phyloP scores from a whole-genome alignment of 805 yeast species.

The Lachancea kluyveri region DNA sequence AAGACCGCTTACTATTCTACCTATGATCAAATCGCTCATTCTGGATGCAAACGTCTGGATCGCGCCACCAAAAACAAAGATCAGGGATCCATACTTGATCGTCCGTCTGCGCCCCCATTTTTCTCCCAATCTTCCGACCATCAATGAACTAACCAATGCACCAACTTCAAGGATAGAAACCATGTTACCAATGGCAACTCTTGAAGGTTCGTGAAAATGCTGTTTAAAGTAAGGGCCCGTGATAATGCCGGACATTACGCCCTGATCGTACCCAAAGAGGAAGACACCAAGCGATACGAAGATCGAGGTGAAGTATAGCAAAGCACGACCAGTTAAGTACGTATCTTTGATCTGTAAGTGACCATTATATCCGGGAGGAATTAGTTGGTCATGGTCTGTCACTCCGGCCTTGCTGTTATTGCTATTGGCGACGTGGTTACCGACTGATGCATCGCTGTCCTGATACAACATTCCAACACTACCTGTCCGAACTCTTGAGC shows the following conservation, averaged over 20 bases:
- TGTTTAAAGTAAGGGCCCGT: slow-evolving; percentile 64
- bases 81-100: slow-evolving; percentile 69
- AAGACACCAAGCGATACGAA: slow-evolving; percentile 45
- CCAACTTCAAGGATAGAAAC: slow-evolving; percentile 87
- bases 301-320: slow-evolving; percentile 35
- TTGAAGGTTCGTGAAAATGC: slow-evolving; percentile 67
- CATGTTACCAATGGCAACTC: slow-evolving; percentile 75
- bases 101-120: slow-evolving; percentile 72
- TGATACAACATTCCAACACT: slow-evolving; percentile 9
- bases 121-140: slow-evolving; percentile 75
- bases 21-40: slow-evolving; percentile 55
- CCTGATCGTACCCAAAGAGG: slow-evolving; percentile 79
- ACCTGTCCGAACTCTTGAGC: slow-evolving; percentile 4
- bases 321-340: slow-evolving; percentile 16
- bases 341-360: slow-evolving; percentile 16
- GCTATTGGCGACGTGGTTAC: slow-evolving; percentile 2
- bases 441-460: slow-evolving; percentile 12
- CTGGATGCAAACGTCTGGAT: slow-evolving; percentile 58
- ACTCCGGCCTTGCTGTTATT: not conserved
- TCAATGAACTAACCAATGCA: slow-evolving; percentile 72
- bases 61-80: slow-evolving; percentile 74
- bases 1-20: slow-evolving; percentile 74
- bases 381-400: slow-evolving; percentile 6
- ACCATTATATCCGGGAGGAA: slow-evolving; percentile 9
- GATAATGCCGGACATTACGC: slow-evolving; percentile 83